Evolutionary conservation across 2,329 filamentous ascomycete genomes (phyloP).

Genomic region (Raffaelea ambrosiae): DNA sequence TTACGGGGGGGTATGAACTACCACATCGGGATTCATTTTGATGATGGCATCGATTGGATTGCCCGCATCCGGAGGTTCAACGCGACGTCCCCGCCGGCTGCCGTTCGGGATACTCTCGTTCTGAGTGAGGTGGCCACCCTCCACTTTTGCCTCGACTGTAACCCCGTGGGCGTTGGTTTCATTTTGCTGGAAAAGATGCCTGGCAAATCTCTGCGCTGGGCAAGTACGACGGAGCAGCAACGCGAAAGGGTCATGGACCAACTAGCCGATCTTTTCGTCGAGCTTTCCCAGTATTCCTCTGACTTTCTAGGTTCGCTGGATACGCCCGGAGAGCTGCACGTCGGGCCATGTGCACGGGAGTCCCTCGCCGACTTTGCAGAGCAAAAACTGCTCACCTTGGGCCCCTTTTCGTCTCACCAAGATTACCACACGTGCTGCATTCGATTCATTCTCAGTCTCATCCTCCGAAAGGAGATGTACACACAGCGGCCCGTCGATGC

Average conservation of each 20-base stretch:
- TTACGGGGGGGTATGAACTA: slow-evolving; percentile 4
- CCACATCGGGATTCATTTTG: not conserved
- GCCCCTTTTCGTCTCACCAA: not conserved
- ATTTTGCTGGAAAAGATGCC: slow-evolving; percentile 1
- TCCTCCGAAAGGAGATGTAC: not conserved
- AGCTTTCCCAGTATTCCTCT: not conserved
- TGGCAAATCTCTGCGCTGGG: not conserved
- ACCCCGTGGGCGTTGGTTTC: not conserved
- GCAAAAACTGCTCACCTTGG: not conserved
- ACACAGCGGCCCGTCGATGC: not conserved
- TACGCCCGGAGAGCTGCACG: not conserved
- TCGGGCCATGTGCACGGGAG: not conserved
- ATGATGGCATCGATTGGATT: slow-evolving; percentile 1
- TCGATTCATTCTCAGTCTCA: not conserved
- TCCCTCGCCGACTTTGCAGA: not conserved
- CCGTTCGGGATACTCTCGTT: not conserved
- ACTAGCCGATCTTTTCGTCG: not conserved
- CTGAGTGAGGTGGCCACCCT: slow-evolving; percentile 1
- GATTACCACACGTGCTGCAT: not conserved
- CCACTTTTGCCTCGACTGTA: not conserved
- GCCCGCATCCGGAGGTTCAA: slow-evolving; percentile 1
- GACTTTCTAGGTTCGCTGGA: not conserved
- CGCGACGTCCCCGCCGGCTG: not conserved
- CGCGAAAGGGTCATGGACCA: not conserved
- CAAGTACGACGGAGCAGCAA: not conserved